These are phyloP conservation scores for Biscogniauxia marginata DNA, from an alignment of 2,329 filamentous ascomycete species.

Conservation along the genomic window DNA sequence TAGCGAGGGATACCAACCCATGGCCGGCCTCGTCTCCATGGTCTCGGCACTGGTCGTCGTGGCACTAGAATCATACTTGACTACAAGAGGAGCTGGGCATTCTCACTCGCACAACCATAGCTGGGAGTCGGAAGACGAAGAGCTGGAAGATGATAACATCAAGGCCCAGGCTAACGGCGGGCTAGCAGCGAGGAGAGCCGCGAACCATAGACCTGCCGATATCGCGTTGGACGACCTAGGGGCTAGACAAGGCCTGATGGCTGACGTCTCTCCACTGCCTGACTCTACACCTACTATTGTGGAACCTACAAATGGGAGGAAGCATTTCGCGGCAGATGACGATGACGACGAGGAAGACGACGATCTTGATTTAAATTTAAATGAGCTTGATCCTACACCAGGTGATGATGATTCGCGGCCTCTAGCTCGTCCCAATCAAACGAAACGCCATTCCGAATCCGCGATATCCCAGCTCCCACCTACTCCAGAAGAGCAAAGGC, in stretches of 20 bases:
- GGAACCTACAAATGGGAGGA: constrained; percentile 18
- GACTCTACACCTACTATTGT: constrained; percentile 46
- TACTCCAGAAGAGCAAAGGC: constrained; percentile 58
- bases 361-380: constrained; percentile 58
- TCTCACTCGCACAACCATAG: constrained; percentile 55
- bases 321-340: constrained; percentile 17
- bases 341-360: constrained; percentile 44
- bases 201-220: constrained; percentile 43
- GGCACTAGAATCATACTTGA: constrained; percentile 84
- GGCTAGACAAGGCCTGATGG: constrained; percentile 54
- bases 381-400: constrained; percentile 54
- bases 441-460: constrained; percentile 25
- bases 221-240: constrained; percentile 53
- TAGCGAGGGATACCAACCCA: constrained; percentile 73
- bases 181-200: constrained; percentile 38
- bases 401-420: constrained; percentile 29
- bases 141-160: constrained; percentile 30
- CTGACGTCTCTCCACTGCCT: constrained; percentile 57
- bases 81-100: constrained; percentile 64
- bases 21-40: constrained; percentile 82
- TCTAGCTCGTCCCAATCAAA: constrained; percentile 22
- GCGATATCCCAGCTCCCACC: constrained; percentile 28
- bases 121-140: constrained; percentile 48
- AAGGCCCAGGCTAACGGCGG: constrained; percentile 31
- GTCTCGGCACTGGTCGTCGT: constrained; percentile 78